A percentile compares a stretch with the other conserved stretches of the same genome.
Evolutionary conservation across 129 eudicot species (phyloP).

Genomic region (Lactuca sativa): DNA sequence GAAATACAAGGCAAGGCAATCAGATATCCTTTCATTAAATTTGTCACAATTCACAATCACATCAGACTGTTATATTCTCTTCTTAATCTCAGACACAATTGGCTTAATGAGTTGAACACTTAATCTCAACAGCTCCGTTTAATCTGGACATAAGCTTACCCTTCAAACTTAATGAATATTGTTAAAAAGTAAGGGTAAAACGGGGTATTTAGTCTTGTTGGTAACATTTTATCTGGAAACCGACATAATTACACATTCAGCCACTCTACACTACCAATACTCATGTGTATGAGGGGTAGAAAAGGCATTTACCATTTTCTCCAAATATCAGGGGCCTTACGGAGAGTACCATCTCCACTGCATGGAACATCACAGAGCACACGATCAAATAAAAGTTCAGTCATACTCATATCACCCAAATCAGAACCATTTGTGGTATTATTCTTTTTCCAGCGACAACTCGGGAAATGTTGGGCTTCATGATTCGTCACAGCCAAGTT

Average conservation of each 20-base stretch:
- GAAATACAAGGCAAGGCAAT: slow-evolving; percentile 3
- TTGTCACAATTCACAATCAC: too few species aligned
- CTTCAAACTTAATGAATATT: too few species aligned
- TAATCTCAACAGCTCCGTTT: too few species aligned
- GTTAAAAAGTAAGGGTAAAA: too few species aligned
- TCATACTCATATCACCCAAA: slow-evolving; percentile 37
- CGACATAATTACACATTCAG: too few species aligned
- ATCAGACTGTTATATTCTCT: too few species aligned
- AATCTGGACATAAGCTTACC: too few species aligned
- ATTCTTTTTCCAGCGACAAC: slow-evolving; percentile 71
- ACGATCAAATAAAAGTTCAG: slow-evolving; percentile 91
- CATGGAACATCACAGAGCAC: slow-evolving; percentile 99
- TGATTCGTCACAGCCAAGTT: slow-evolving; percentile 95
- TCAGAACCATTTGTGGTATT: slow-evolving; percentile 35
- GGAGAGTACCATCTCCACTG: slow-evolving; percentile 98
- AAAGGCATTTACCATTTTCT: slow-evolving; percentile 61
- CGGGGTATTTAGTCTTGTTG: too few species aligned
- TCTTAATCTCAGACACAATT: too few species aligned
- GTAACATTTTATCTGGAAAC: too few species aligned
- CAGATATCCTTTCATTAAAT: background rate
- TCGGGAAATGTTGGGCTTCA: slow-evolving; percentile 95
- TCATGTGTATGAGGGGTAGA: background rate
- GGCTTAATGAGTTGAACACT: too few species aligned
- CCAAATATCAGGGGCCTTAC: slow-evolving; percentile 99
- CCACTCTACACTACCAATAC: too few species aligned